Evolutionary conservation across 2,329 filamentous ascomycete species (phyloP), one percentile per base, ranked within the genome.

Genomic region (Penicillium hesseltinei): DNA sequence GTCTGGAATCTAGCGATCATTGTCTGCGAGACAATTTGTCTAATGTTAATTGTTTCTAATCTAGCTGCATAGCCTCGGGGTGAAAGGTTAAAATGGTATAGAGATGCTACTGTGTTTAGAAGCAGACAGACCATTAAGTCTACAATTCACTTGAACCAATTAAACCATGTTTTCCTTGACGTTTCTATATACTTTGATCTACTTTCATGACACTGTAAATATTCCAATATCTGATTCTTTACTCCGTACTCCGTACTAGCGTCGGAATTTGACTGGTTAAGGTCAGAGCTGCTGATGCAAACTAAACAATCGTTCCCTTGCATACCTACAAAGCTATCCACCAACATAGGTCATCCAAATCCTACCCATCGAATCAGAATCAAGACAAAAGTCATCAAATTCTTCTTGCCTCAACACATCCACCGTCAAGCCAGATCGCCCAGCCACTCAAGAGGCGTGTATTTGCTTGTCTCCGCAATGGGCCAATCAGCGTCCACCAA

Each of bases 401-500:
- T 21, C 23, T 35, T 38, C 35, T 36, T 35, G 27, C 13, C 6
- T 44, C 39, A 25, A 23, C 25, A 19, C 25, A 52, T 45, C 36
- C 42, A 55, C 48, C 27, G 10, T 56, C 27, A 43, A 29, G 13
- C 54, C 40, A 53, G 4, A 19, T 19, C 13, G 2, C 21, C 43
- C 23, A 36, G 15, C 54, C 54, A 55, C 45, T 55, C 23, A 50
- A 36, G 38, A 21, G 52, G 4, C 38, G 5, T 27, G 38, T 29
- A 55, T 55, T 55, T 55, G 38, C 23, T 13, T 5, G 8, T 25
- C 17, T 11, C 11, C 5, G 4, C 19, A 0, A 40, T n/a, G 5
- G 7, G 38, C 63, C 63, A 66, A 64, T 59, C 57, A 66, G 54
- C 43, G 23, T 11, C 29, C 15, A 27, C 8, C 17, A 2, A 52